These are phyloP conservation scores for Clonostachys sp. DNA, from an alignment of 2,329 filamentous ascomycete genomes.

Conservation along the genomic window DNA sequence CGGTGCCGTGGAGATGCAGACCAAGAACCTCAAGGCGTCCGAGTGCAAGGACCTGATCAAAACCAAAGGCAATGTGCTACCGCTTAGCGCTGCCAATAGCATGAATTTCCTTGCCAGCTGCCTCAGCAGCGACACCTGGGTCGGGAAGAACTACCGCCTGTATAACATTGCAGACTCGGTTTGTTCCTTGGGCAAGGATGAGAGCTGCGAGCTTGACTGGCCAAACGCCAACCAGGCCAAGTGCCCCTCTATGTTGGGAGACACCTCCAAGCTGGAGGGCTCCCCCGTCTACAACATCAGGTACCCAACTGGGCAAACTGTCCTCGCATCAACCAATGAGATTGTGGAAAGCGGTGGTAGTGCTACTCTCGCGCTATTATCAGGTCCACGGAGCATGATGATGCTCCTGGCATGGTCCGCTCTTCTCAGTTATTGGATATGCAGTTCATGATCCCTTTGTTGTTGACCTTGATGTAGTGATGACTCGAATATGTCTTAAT, in stretches of 20 bases:
- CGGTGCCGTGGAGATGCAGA: conserved; percentile 42
- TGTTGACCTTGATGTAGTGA: no score
- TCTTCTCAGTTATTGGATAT: no score
- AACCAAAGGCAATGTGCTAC: conserved; percentile 29
- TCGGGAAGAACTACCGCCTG: conserved; percentile 39
- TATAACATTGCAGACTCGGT: conserved; percentile 47
- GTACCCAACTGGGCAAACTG: conserved; percentile 36
- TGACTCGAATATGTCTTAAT: no score
- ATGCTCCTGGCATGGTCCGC: no score
- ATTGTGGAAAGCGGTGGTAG: conserved; percentile 1
- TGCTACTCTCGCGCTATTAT: no score
- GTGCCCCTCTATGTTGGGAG: conserved; percentile 36
- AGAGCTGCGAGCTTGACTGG: conserved; percentile 38
- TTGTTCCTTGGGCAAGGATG: conserved; percentile 39
- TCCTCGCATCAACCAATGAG: conserved; percentile 22
- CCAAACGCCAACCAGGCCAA: conserved; percentile 35
- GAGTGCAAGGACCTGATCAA: conserved; percentile 44
- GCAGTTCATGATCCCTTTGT: no score
- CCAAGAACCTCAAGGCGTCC: conserved; percentile 33
- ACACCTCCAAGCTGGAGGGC: conserved; percentile 22
- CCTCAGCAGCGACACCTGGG: conserved; percentile 29
- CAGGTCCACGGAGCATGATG: no score
- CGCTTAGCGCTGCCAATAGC: conserved; percentile 43
- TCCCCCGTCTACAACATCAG: conserved; percentile 40
- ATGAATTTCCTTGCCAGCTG: conserved; percentile 48